Evolutionary conservation across 768 basidiomycete species (phyloP).

Genomic region (Dentipellis sp.): DNA sequence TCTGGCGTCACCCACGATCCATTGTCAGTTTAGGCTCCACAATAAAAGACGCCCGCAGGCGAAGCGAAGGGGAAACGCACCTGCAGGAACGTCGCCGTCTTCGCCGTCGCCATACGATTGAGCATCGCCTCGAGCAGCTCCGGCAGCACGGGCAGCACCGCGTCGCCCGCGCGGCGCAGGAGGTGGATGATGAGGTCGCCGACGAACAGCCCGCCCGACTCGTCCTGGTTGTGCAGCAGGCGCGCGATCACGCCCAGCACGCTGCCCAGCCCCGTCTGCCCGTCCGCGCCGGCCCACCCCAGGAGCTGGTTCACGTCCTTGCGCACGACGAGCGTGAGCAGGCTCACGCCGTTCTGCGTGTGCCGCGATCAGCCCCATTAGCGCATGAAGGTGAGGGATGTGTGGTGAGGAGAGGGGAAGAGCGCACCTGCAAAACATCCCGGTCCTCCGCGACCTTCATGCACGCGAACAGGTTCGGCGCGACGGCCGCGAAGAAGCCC

Average conservation of each 20-base stretch:
- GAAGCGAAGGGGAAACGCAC: constrained; percentile 25
- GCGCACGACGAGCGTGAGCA: constrained; percentile 75
- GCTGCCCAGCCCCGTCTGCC: constrained; percentile 67
- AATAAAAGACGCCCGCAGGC: not conserved
- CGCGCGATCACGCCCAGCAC: constrained; percentile 70
- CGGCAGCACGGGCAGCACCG: constrained; percentile 78
- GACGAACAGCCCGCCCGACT: constrained; percentile 87
- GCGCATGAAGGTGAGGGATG: not conserved
- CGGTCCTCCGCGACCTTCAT: constrained; percentile 71
- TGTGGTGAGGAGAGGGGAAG: not conserved
- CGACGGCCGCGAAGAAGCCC: constrained; percentile 71
- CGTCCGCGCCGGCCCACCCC: constrained; percentile 58
- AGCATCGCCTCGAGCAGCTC: constrained; percentile 83
- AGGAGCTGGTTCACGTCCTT: constrained; percentile 82
- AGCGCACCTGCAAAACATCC: constrained; percentile 65
- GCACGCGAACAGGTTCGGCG: constrained; percentile 64
- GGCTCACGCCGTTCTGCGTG: constrained; percentile 67
- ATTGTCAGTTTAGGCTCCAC: not conserved
- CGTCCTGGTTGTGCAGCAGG: constrained; percentile 71
- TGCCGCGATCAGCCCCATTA: not conserved
- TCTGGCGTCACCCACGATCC: constrained; percentile 32
- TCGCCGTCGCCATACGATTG: constrained; percentile 68
- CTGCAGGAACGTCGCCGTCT: constrained; percentile 89
- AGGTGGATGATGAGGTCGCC: constrained; percentile 95
- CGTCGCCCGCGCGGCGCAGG: constrained; percentile 71